Evolutionary conservation across 371 early-diverging fungal genomes (phyloP).

Genomic region (Mortierella sp.): DNA sequence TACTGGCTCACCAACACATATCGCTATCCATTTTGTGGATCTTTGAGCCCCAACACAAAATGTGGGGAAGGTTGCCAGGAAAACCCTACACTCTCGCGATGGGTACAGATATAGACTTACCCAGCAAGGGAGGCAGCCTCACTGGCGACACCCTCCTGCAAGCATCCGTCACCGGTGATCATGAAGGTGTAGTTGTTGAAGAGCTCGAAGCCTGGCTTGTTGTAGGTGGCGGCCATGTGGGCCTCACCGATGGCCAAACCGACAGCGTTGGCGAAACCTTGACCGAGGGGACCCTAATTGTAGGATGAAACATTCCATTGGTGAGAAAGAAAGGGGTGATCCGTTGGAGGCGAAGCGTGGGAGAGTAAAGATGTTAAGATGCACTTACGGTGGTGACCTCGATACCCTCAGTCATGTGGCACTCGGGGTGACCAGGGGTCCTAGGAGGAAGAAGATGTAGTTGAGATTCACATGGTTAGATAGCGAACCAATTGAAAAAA

Average conservation of each 20-base stretch:
- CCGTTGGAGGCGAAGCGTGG: background rate
- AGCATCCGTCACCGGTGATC: conserved; percentile 99
- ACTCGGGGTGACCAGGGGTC: conserved; percentile 97
- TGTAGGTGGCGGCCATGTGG: conserved; percentile 92
- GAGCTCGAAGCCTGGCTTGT: conserved; percentile 87
- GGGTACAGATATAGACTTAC: conserved; percentile 60
- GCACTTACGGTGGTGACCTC: conserved; percentile 90
- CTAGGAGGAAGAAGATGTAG: conserved; percentile 47
- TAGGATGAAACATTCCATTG: background rate
- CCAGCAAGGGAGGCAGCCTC: conserved; percentile 99
- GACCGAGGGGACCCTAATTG: conserved; percentile 95
- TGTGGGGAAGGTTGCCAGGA: background rate
- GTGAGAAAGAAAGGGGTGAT: background rate
- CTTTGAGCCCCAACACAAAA: conserved; percentile 6
- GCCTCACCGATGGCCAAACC: conserved; percentile 97
- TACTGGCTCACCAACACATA: background rate
- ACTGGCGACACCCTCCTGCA: conserved; percentile 98
- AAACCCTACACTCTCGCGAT: background rate
- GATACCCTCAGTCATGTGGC: conserved; percentile 86
- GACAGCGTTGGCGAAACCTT: conserved; percentile 98
- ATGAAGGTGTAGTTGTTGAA: conserved; percentile 92
- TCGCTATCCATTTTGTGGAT: conserved; percentile 6
- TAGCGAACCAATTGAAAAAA: background rate
- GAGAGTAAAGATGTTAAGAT: background rate
- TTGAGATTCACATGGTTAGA: background rate